Percentiles rank a stretch among this genome's conserved stretches.
Evolutionary conservation across 2,329 filamentous ascomycete species (phyloP).

Genomic region (Cephalotrichum gorgonifer): DNA sequence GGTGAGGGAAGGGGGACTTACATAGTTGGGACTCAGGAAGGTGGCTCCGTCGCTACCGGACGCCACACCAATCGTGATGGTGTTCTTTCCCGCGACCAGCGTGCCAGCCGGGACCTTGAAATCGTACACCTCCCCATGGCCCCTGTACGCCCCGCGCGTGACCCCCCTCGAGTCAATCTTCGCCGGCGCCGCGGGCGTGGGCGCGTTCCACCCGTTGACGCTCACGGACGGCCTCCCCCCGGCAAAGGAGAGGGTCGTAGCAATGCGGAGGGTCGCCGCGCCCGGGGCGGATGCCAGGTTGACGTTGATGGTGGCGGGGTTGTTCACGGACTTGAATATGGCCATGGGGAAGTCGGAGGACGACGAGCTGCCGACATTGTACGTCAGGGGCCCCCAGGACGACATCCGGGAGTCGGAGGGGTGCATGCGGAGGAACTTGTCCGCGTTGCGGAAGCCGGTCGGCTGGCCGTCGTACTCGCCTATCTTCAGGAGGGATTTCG

Average conservation of each 20-base stretch:
- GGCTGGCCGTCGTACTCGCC: slow-evolving; percentile 57
- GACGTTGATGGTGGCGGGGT: slow-evolving; percentile 50
- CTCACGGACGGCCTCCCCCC: slow-evolving; percentile 45
- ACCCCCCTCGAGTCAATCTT: slow-evolving; percentile 57
- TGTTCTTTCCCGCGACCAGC: slow-evolving; percentile 49
- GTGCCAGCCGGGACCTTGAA: slow-evolving; percentile 48
- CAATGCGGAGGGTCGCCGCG: slow-evolving; percentile 50
- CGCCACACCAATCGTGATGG: slow-evolving; percentile 47
- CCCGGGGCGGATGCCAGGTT: slow-evolving; percentile 38
- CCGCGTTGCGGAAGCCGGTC: slow-evolving; percentile 55
- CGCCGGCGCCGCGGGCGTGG: slow-evolving; percentile 40
- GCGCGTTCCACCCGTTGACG: slow-evolving; percentile 43
- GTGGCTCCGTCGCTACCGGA: slow-evolving; percentile 46
- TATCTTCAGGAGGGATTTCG: slow-evolving; percentile 50
- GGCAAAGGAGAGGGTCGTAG: slow-evolving; percentile 53
- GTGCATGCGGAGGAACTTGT: slow-evolving; percentile 58
- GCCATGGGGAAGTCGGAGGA: slow-evolving; percentile 54
- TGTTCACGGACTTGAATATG: slow-evolving; percentile 50
- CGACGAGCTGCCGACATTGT: slow-evolving; percentile 46
- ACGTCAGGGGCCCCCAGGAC: slow-evolving; percentile 48
- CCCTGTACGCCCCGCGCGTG: slow-evolving; percentile 55
- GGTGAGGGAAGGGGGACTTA: neutral
- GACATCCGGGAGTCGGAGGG: slow-evolving; percentile 55
- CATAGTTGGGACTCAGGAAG: slow-evolving; percentile 47
- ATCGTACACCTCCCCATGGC: slow-evolving; percentile 54